Evolutionary conservation across 306 rosid genomes (phyloP), one percentile per base, ranked within the genome.

Genomic region (Rosa rugosa): DNA sequence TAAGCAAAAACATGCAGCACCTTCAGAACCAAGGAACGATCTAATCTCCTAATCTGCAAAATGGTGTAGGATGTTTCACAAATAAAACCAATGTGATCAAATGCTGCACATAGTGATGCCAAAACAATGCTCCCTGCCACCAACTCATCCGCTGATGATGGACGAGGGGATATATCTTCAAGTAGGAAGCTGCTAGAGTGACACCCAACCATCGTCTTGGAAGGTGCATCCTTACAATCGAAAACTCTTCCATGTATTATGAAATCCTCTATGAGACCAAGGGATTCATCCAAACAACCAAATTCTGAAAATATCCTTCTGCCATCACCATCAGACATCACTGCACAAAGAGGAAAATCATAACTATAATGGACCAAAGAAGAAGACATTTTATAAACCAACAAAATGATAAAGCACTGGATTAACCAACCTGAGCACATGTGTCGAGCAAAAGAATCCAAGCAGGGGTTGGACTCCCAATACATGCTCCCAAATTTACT

Each of bases 1-100:
- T 88, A 81, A 75, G 95, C 92, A 91, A 89, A 94, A 66, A 86
- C 74, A 84, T 91, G 97, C 71, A 92, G 92, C 60, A 94, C 79
- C 27, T 84, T 89, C 75, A 89, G 85, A 86, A 82, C 76, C 85
- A 85, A 46, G 27, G 89, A 80, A 49, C 85, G 81, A 79, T 83
- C 88, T 73, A 82, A 75, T 63, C 83, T 80, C 82, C 87, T 59
- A 38, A 68, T 78, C 84, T 75, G 73, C 77, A 92, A 84, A 73
- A 91, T 85, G 74, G 79, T 88, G 85, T 85, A 91, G 13, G 94
- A 88, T 57, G 89, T 77, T 80, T 90, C 93, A 49, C 88, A 88
- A 50, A 91, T 75, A 81, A 88, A 85, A 75, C 87, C 90, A 84
- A 80, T 59, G 60, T 77, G 80, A 75, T 82, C 82, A 45, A 84